Conservation (phyloP, 2,329 filamentous ascomycete species). For the Xylariaceae sp. region DNA sequence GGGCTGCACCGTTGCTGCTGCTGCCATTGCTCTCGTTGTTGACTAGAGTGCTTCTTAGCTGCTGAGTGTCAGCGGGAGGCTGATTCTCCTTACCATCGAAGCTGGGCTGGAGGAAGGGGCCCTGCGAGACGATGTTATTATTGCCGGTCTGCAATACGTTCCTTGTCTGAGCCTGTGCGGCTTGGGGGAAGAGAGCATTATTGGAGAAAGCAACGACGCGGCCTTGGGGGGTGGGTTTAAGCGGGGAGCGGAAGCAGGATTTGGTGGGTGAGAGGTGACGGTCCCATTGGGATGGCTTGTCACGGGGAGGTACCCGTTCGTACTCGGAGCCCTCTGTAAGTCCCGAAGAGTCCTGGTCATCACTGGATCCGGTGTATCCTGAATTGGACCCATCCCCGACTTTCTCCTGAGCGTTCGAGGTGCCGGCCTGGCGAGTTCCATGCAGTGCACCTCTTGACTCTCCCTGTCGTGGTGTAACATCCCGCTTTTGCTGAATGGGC, state of each 20-base stretch:
- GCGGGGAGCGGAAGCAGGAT: conserved; percentile 51
- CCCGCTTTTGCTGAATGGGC: conserved; percentile 42
- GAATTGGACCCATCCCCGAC: conserved; percentile 1
- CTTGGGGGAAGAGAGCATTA: conserved; percentile 42
- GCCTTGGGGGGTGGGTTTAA: conserved; percentile 54
- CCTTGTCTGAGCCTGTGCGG: conserved; percentile 1
- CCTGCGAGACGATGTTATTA: conserved; percentile 15
- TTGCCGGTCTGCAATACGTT: conserved; percentile 3
- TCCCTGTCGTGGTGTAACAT: conserved; percentile 43
- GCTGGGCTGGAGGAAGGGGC: conserved; percentile 16
- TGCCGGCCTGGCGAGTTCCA: conserved; percentile 29
- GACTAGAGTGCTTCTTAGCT: conserved; percentile 4
- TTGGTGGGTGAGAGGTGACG: conserved; percentile 51
- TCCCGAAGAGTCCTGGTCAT: conserved; percentile 30
- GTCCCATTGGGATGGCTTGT: conserved; percentile 46
- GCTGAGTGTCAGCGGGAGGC: conserved; percentile 20
- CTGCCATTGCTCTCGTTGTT: conserved; percentile 4
- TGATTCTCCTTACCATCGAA: conserved; percentile 34
- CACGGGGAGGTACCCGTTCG: conserved; percentile 35
- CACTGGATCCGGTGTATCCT: conserved; percentile 14
- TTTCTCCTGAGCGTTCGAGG: conserved; percentile 19
- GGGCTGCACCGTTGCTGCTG: too few species aligned
- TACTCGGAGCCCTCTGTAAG: conserved; percentile 38
- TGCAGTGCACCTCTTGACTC: conserved; percentile 37
- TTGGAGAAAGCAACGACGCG: conserved; percentile 55